Evolutionary conservation across 148 eudicot genomes (phyloP), one percentile per base, ranked within the genome.

Genomic region (Rhododendron williamsianum): DNA sequence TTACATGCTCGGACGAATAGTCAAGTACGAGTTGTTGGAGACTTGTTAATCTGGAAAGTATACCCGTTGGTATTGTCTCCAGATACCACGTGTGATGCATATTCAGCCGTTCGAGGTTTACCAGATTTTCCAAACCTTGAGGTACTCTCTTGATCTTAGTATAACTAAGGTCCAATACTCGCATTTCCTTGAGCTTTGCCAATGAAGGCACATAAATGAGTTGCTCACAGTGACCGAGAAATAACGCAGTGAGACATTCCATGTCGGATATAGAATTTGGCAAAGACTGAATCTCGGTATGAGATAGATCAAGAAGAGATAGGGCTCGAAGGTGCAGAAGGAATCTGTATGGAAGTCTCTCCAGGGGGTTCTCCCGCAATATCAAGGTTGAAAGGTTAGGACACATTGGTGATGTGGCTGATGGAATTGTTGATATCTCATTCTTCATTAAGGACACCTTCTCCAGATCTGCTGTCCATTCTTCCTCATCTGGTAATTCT

Each of bases 381-480:
- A 76, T 52, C 49, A 89, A 43, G 52, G 84, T 46, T 43, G 86
- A 76, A 49, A 90, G 90, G 0, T 35, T 79, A 2, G 88, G 89
- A 45, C 87, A 21, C 2, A 19, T 81, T 9, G 83, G 84, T 71
- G 84, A 81, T 72, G 10, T 72, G 36, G 80, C 38, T 33, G 15
- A 1, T 18, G 84, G 25, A 15, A 86, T 81, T 21, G 72, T 19
- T 21, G n/a, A 30, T 16, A 86, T 83, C 2, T 36, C 7, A 25
- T 90, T 87, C 30, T 30, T 0, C 78, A 81, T 72, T 15, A 90
- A 74, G 9, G 89, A 89, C 13, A 87, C 86, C 84, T 84, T 90
- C 45, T 78, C 86, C 5, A 89, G 71, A 84, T 87, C 92, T 13
- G 83, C 71, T 5, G 9, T 76, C 92, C 90, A 88, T 36, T 85